Percentiles rank a stretch among this genome's conserved stretches.
phyloP scores from a whole-genome alignment of 768 basidiomycete species.

The Goffeauzyma gilvescens region DNA sequence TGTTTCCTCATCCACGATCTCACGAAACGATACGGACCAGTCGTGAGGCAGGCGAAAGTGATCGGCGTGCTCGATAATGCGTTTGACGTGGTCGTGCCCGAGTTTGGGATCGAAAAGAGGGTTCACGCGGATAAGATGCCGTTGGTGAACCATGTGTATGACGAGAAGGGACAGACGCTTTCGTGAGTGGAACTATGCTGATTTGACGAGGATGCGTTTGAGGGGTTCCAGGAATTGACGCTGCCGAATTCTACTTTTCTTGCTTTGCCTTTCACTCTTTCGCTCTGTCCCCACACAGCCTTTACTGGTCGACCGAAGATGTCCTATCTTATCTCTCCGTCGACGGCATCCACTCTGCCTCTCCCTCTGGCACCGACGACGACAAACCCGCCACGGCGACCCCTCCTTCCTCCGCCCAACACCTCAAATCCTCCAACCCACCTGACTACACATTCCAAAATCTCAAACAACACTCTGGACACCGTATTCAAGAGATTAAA shows the following conservation, averaged over 20 bases:
- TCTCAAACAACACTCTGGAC: too few relatives aligned
- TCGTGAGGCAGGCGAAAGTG: constrained; percentile 84
- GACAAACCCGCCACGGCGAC: constrained; percentile 77
- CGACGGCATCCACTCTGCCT: constrained; percentile 84
- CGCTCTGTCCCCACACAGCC: constrained; percentile 35
- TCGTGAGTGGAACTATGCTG: constrained; percentile 16
- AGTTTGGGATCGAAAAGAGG: constrained; percentile 97
- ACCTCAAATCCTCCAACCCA: too few relatives aligned
- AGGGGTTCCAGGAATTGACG: too few relatives aligned
- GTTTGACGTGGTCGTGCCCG: constrained; percentile 86
- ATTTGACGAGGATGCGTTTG: too few relatives aligned
- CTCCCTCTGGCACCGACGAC: constrained; percentile 60
- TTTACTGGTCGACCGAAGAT: constrained; percentile 89
- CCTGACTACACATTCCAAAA: too few relatives aligned
- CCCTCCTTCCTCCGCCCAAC: too few relatives aligned
- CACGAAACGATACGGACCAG: constrained; percentile 84
- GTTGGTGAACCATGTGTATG: constrained; percentile 91
- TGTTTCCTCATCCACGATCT: constrained; percentile 87
- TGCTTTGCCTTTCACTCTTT: background rate
- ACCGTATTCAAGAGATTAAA: constrained; percentile 84
- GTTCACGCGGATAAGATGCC: constrained; percentile 99
- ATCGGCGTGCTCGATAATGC: constrained; percentile 92
- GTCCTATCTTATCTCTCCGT: constrained; percentile 90
- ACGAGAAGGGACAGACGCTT: constrained; percentile 78
- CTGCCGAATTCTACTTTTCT: too few relatives aligned